These are phyloP conservation scores for Calonectria naviculata DNA, from an alignment of 2,329 filamentous ascomycete species.

Conservation along the genomic window DNA sequence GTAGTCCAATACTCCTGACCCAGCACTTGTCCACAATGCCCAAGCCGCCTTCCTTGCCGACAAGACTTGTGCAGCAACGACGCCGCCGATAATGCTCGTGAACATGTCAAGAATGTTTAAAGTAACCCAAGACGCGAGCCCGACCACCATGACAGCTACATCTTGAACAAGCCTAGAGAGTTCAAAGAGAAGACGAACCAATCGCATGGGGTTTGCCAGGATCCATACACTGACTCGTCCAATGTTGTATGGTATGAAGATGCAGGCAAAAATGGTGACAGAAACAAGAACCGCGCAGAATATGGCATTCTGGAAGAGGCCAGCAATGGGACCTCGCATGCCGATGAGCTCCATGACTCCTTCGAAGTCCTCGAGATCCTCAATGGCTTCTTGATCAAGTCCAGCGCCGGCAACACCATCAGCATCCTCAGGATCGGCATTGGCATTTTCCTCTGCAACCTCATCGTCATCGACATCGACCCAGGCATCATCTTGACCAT, in stretches of 20 bases:
- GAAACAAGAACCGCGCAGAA: constrained; percentile 94
- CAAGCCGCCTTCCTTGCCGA: constrained; percentile 53
- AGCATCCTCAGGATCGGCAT: constrained; percentile 58
- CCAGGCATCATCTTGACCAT: constrained; percentile 50
- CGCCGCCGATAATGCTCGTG: constrained; percentile 47
- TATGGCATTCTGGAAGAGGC: constrained; percentile 92
- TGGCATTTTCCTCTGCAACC: constrained; percentile 38
- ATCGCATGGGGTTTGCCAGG: constrained; percentile 81
- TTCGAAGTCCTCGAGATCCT: constrained; percentile 94
- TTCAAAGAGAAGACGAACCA: constrained; percentile 78
- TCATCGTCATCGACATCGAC: constrained; percentile 51
- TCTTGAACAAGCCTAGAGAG: constrained; percentile 86
- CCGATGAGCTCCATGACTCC: constrained; percentile 96
- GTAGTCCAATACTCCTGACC: constrained; percentile 60
- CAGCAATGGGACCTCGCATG: constrained; percentile 92
- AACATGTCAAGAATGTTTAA: constrained; percentile 54
- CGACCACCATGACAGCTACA: constrained; percentile 72
- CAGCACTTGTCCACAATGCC: constrained; percentile 54
- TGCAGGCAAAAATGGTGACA: constrained; percentile 84
- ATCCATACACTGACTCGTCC: constrained; percentile 87
- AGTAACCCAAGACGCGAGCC: constrained; percentile 59
- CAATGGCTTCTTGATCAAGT: constrained; percentile 79
- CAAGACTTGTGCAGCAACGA: constrained; percentile 43
- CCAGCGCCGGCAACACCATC: constrained; percentile 75
- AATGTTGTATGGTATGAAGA: constrained; percentile 93